Conservation (phyloP, 305 asterid genomes). For the Solanum hybrid region DNA sequence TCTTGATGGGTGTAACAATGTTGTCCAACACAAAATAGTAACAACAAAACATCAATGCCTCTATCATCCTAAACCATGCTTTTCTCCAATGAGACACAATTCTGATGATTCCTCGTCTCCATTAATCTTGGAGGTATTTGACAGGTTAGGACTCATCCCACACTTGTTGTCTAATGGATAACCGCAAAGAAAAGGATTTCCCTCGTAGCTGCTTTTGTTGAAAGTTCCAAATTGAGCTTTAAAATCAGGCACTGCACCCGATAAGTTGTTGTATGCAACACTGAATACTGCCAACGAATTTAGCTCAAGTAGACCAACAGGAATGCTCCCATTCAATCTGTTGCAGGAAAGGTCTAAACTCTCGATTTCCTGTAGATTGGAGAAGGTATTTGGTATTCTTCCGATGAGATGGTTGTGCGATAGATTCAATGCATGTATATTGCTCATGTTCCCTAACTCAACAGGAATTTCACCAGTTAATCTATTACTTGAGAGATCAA, state of each 20-base stretch:
- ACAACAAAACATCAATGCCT: background rate
- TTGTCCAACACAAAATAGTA: background rate
- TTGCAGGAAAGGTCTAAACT: conserved; percentile 18
- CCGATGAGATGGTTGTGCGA: conserved; percentile 12
- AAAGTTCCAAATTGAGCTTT: background rate
- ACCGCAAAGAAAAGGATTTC: too few relatives aligned
- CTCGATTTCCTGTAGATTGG: background rate
- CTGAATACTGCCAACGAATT: background rate
- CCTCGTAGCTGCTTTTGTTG: background rate
- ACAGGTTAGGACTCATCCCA: background rate
- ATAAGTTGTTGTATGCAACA: conserved; percentile 8
- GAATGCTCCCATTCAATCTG: background rate
- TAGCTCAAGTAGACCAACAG: background rate
- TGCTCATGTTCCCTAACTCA: conserved; percentile 6
- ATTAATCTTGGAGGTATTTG: background rate
- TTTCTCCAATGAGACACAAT: background rate
- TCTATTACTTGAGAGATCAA: conserved; percentile 10
- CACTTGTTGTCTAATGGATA: too few relatives aligned
- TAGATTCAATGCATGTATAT: conserved; percentile 7
- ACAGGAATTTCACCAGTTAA: conserved; percentile 4
- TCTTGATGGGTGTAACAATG: background rate
- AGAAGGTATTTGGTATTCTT: conserved; percentile 1
- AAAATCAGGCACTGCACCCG: background rate
- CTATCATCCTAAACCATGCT: background rate
- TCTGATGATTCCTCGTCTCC: background rate